These are phyloP conservation scores for Fusarium sp. DNA, from an alignment of 2,329 filamentous ascomycete genomes.

Conservation along the genomic window DNA sequence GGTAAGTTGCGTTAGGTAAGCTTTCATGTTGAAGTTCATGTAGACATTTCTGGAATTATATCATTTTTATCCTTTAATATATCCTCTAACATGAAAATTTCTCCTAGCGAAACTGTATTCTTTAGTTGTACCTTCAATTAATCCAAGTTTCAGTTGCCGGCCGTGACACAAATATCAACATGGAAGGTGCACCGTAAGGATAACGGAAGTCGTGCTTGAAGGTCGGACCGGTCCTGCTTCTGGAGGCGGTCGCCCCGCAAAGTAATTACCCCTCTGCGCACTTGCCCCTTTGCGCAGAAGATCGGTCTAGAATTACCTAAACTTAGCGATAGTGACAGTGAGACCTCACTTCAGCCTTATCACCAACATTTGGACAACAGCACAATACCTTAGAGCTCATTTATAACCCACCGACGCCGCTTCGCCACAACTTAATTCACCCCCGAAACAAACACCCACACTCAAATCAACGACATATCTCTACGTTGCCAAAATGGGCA, in stretches of 20 bases:
- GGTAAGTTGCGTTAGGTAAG: background rate
- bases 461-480: background rate
- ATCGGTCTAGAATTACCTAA: constrained; percentile 37
- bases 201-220: background rate
- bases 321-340: constrained; percentile 29
- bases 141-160: background rate
- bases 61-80: background rate
- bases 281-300: constrained; percentile 32
- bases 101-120: background rate
- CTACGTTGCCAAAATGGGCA: constrained; percentile 63
- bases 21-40: background rate
- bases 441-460: background rate
- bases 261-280: constrained; percentile 41
- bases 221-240: background rate
- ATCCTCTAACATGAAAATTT: background rate
- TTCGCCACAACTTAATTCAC: background rate
- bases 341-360: constrained; percentile 42
- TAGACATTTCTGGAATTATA: background rate
- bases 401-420: background rate
- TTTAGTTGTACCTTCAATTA: background rate
- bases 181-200: background rate
- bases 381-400: constrained; percentile 14
- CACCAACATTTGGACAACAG: constrained; percentile 33
- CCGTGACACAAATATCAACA: background rate
- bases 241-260: constrained; percentile 19